These are phyloP conservation scores for Pythium guiyangense DNA, from an alignment of 352 stramenopile genomes.

Conservation along the genomic window DNA sequence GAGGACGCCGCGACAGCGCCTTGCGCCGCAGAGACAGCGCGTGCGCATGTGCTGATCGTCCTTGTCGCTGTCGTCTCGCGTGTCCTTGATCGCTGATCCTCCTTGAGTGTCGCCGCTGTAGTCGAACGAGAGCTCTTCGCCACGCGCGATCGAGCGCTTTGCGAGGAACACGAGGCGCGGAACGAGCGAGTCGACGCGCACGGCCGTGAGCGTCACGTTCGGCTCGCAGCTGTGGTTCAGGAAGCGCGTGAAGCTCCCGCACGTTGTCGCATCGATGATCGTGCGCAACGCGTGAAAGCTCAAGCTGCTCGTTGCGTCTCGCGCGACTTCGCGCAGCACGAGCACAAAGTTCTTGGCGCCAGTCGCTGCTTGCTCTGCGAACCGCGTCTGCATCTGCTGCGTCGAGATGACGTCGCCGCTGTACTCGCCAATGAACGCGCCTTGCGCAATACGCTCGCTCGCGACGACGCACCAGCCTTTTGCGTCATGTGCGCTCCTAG, in stretches of 20 bases:
- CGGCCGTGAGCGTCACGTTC: conserved; percentile 36
- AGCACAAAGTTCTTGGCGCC: conserved; percentile 45
- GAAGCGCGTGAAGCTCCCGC: conserved; percentile 61
- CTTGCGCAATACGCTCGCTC: conserved; percentile 22
- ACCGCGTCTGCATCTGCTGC: conserved; percentile 30
- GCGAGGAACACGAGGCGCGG: conserved; percentile 59
- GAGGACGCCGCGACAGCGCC: conserved; percentile 28
- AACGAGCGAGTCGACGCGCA: conserved; percentile 58
- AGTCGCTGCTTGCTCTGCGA: conserved; percentile 17
- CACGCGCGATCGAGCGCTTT: conserved; percentile 15
- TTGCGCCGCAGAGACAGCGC: conserved; percentile 24
- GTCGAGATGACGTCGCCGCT: conserved; percentile 58
- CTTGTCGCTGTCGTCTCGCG: too few relatives aligned
- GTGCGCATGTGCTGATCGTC: background rate
- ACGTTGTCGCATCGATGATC: conserved; percentile 48
- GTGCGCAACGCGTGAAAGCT: conserved; percentile 34
- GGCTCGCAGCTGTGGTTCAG: conserved; percentile 69
- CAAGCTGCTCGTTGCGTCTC: too few relatives aligned
- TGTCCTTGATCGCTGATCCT: too few relatives aligned
- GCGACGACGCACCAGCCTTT: conserved; percentile 52
- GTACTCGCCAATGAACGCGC: conserved; percentile 56
- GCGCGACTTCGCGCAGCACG: conserved; percentile 34
- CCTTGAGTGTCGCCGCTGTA: conserved; percentile 34
- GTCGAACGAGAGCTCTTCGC: conserved; percentile 60
- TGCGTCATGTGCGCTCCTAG: background rate